Conservation (phyloP, 2,329 filamentous ascomycete species). For the Penicillium sp. region DNA sequence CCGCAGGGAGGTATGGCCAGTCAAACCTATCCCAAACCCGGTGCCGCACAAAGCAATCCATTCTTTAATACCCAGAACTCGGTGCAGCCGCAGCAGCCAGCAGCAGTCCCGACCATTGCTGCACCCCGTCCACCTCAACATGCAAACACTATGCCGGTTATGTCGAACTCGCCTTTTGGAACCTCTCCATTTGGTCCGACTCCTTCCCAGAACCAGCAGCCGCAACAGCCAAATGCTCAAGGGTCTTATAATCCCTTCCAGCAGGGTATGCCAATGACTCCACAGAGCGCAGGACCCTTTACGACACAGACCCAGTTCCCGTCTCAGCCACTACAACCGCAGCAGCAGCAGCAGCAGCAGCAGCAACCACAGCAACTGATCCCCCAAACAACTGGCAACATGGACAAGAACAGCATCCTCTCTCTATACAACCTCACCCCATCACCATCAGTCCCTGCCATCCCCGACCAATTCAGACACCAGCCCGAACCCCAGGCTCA, state of each 20-base stretch:
- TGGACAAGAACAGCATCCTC: slow-evolving; percentile 41
- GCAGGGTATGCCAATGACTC: slow-evolving; percentile 30
- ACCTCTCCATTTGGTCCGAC: slow-evolving; percentile 34
- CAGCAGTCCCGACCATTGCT: slow-evolving; percentile 16
- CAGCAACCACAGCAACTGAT: slow-evolving; percentile 36
- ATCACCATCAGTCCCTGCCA: slow-evolving; percentile 33
- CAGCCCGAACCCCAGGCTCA: slow-evolving; percentile 26
- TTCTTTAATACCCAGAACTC: slow-evolving; percentile 39
- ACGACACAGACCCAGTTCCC: slow-evolving; percentile 26
- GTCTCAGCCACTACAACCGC: slow-evolving; percentile 22
- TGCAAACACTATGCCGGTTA: slow-evolving; percentile 45
- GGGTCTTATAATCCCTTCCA: slow-evolving; percentile 41
- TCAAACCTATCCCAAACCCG: slow-evolving; percentile 29
- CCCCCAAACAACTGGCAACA: slow-evolving; percentile 46
- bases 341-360: slow-evolving; percentile 16
- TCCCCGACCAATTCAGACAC: slow-evolving; percentile 37
- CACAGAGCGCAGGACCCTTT: slow-evolving; percentile 29
- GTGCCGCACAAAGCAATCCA: slow-evolving; percentile 36
- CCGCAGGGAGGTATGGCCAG: slow-evolving; percentile 30
- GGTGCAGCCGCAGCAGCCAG: slow-evolving; percentile 27
- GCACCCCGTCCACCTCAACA: slow-evolving; percentile 34
- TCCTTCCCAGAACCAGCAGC: slow-evolving; percentile 33
- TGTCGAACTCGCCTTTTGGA: slow-evolving; percentile 36
- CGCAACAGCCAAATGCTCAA: slow-evolving; percentile 23
- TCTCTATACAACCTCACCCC: slow-evolving; percentile 43